phyloP scores from a whole-genome alignment of 768 basidiomycete genomes.

The Leccinum incarnatum region DNA sequence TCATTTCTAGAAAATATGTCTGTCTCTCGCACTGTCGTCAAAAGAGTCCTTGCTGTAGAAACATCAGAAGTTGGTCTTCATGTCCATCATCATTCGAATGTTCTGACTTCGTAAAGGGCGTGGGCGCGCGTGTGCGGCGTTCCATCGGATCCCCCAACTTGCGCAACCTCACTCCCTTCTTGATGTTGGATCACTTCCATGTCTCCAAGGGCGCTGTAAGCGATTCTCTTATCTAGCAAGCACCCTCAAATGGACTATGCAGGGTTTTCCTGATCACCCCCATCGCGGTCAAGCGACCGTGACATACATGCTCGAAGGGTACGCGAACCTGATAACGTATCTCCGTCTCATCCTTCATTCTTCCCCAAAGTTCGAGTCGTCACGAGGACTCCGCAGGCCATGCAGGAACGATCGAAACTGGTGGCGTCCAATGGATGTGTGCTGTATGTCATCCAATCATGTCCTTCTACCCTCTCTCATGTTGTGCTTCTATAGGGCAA shows the following conservation, averaged over 20 bases:
- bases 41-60: constrained; percentile 76
- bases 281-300: constrained; percentile 88
- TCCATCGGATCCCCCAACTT: constrained; percentile 77
- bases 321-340: not conserved
- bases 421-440: constrained; percentile 96
- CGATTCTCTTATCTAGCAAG: not conserved
- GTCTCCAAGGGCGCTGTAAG: constrained; percentile 65
- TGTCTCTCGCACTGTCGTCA: constrained; percentile 63
- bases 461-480: not conserved
- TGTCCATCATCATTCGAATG: not conserved
- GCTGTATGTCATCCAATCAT: constrained; percentile 46
- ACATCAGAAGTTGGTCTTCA: constrained; percentile 55
- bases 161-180: constrained; percentile 84
- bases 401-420: constrained; percentile 68
- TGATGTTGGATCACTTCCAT: constrained; percentile 86
- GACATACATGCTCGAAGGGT: constrained; percentile 89
- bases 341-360: not conserved
- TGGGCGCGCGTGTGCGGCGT: constrained; percentile 77
- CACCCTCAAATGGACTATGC: not conserved
- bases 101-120: constrained; percentile 50
- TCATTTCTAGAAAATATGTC: constrained; percentile 7
- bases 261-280: constrained; percentile 93
- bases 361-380: constrained; percentile 51
- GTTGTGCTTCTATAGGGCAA: constrained; percentile 38
- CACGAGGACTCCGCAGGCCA: constrained; percentile 95